Evolutionary conservation across 106 monocot species (phyloP), one percentile per base, ranked within the genome.

Genomic region (Dendrobium chrysotoxum): DNA sequence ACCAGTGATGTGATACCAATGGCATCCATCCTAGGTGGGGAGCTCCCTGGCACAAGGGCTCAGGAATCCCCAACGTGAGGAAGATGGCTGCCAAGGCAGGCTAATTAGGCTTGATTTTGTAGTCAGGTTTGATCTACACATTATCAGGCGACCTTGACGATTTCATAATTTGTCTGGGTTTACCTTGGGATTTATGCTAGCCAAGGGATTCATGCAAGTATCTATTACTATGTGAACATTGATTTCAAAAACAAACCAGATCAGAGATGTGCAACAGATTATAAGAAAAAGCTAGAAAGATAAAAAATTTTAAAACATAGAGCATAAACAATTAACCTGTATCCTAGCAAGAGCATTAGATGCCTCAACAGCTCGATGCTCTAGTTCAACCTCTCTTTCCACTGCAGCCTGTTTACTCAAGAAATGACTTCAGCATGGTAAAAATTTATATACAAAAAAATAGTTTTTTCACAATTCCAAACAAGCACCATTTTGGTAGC

Each of bases 321-420:
- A 40, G 74, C 75, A 65, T 57, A 31, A 46, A 67, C 17, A 72
- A 23, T 79, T 75, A 92, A 99, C 98, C 92, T 99, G 98, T 44
- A 90, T 89, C 87, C 95, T 95, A 82, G 93, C 95, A 81, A 99
- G 93, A 84, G 98, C 98, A 90, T 93, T 99, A 39, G 98, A 95
- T 84, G 98, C 95, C 81, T 99, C 98, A 83, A 99, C 86, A 76
- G 98, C 98, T 79, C 98, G 84, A 72, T 95, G 98, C 77, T 95
- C 98, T 82, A 99, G 85, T 77, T 99, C 98, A 78, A 95, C 87
- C 81, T 99, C 98, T 91, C 98, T 99, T 77, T 93, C 92, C 15
- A 99, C 90, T 40, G 98, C 94, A 81, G 98, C 95, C 98, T 99
- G 85, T 78, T 65, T 77, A 75, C 64, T 74, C 17, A 65, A 71